These are phyloP conservation scores for Cercospora nicotianae DNA, from an alignment of 2,329 filamentous ascomycete genomes.

Conservation along the genomic window DNA sequence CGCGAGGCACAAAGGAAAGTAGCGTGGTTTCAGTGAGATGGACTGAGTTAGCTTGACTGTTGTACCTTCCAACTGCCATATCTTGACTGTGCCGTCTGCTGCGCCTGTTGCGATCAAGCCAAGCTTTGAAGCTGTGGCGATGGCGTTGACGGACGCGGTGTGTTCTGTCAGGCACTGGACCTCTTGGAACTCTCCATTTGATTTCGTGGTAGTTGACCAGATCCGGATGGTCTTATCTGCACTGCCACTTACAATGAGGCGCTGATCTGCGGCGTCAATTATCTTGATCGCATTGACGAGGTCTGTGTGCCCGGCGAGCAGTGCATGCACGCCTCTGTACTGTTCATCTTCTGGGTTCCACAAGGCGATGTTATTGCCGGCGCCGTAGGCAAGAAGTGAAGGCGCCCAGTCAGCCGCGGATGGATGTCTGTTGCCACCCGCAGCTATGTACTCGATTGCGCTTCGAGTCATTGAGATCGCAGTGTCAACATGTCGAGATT, in stretches of 20 bases:
- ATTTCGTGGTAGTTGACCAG: constrained; percentile 47
- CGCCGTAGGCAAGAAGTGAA: constrained; percentile 81
- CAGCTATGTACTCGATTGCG: constrained; percentile 59
- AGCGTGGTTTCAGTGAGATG: constrained; percentile 71
- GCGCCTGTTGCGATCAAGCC: constrained; percentile 59
- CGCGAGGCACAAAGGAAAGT: constrained; percentile 77
- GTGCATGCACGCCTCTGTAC: constrained; percentile 59
- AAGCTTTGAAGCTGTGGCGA: constrained; percentile 49
- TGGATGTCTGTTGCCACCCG: constrained; percentile 87
- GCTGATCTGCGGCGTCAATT: constrained; percentile 55
- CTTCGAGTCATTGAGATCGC: constrained; percentile 10
- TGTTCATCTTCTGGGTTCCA: constrained; percentile 68
- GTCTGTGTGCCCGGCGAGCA: constrained; percentile 75
- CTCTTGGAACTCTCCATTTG: constrained; percentile 42
- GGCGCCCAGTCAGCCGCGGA: constrained; percentile 82
- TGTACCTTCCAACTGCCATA: constrained; percentile 62
- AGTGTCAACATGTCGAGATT: constrained; percentile 7
- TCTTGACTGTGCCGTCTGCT: constrained; percentile 62
- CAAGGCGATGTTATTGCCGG: constrained; percentile 82
- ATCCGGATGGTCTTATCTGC: constrained; percentile 75
- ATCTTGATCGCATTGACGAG: constrained; percentile 83
- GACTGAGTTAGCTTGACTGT: constrained; percentile 62
- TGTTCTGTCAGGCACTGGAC: constrained; percentile 63
- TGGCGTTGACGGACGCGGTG: constrained; percentile 69
- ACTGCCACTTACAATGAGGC: constrained; percentile 73